phyloP scores from a whole-genome alignment of 2,329 filamentous ascomycete genomes.

The Aspergillaceae sp. region DNA sequence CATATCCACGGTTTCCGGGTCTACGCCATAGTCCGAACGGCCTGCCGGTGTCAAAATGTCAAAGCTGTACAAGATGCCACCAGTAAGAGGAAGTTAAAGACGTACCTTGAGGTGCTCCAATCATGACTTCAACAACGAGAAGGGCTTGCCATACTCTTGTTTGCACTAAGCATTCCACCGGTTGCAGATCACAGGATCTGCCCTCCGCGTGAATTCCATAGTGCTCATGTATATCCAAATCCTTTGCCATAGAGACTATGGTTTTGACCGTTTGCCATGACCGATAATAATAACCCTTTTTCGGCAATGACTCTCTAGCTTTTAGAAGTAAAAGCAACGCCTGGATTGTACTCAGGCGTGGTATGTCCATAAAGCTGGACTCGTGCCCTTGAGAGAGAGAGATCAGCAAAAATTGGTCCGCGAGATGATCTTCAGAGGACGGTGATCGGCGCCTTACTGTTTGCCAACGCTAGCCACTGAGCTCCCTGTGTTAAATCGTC shows the following conservation, averaged over 20 bases:
- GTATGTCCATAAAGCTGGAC: slow-evolving; percentile 87
- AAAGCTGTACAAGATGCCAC: background rate
- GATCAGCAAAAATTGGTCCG: slow-evolving; percentile 14
- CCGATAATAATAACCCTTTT: slow-evolving; percentile 89
- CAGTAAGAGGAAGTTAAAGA: background rate
- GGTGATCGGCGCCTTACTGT: slow-evolving; percentile 50
- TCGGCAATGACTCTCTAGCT: slow-evolving; percentile 82
- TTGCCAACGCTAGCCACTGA: slow-evolving; percentile 86
- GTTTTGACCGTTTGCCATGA: slow-evolving; percentile 96
- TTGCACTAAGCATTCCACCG: slow-evolving; percentile 71
- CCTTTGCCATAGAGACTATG: slow-evolving; percentile 86
- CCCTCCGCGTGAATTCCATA: slow-evolving; percentile 67
- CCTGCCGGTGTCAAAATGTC: slow-evolving; percentile 40
- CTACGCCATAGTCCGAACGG: slow-evolving; percentile 68
- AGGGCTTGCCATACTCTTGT: slow-evolving; percentile 85
- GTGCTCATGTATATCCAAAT: slow-evolving; percentile 83
- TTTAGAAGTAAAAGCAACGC: slow-evolving; percentile 81
- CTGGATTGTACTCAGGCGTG: slow-evolving; percentile 83
- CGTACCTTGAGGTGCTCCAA: slow-evolving; percentile 83
- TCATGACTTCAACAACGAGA: slow-evolving; percentile 80
- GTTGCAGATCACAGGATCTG: slow-evolving; percentile 57
- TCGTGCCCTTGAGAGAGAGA: slow-evolving; percentile 59
- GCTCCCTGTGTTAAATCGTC: slow-evolving; percentile 77
- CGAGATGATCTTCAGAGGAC: slow-evolving; percentile 5
- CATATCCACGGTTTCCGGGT: slow-evolving; percentile 68